Conservation (phyloP, 192 early-diverging fungal genomes). For the Pilaira anomala region DNA sequence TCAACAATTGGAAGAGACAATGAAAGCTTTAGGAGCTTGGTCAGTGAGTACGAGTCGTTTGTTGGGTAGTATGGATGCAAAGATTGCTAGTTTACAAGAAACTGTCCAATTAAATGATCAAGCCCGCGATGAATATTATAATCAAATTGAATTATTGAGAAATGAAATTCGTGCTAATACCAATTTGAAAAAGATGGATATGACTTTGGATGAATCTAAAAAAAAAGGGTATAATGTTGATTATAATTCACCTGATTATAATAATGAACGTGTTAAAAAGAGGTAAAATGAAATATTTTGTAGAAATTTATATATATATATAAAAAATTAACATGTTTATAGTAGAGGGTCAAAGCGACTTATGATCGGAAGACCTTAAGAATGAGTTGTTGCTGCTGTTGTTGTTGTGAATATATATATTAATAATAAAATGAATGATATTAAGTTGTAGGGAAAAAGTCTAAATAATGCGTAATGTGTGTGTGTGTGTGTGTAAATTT, state of each 20-base stretch:
- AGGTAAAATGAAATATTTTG: neutral
- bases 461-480: no score
- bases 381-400: no score
- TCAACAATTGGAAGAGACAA: conserved; percentile 55
- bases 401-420: no score
- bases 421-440: no score
- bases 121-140: neutral
- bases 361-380: conserved; percentile 10
- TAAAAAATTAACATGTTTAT: neutral
- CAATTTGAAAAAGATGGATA: conserved; percentile 4
- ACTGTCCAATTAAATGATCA: neutral
- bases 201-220: neutral
- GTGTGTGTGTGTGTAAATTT: no score
- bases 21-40: conserved; percentile 58
- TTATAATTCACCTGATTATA: neutral
- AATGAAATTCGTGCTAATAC: neutral
- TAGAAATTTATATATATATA: neutral
- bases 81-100: conserved; percentile 35
- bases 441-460: no score
- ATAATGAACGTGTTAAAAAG: neutral
- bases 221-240: neutral
- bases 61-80: conserved; percentile 47
- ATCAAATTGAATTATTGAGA: neutral
- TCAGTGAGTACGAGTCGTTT: conserved; percentile 55
- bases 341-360: conserved; percentile 26